A percentile compares a stretch with the other conserved stretches of the same genome.
Evolutionary conservation across 495 filamentous ascomycete species (phyloP).

Genomic region (Thozetella sp.): DNA sequence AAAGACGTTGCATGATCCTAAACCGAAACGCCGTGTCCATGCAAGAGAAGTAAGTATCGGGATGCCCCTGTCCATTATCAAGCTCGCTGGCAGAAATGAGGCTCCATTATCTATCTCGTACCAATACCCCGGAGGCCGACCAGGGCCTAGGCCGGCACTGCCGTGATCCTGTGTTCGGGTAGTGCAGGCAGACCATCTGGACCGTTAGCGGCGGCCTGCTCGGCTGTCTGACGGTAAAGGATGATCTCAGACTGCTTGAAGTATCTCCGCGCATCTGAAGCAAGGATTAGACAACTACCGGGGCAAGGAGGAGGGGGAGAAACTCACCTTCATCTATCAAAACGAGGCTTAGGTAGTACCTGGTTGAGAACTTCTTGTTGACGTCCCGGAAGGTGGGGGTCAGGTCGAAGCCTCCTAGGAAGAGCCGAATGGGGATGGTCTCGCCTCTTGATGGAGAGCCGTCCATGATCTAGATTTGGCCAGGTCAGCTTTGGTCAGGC

Average conservation of each 20-base stretch:
- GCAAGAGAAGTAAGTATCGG: conserved; percentile 2
- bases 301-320: neutral
- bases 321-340: conserved; percentile 89
- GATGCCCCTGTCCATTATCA: neutral
- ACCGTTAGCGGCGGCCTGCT: conserved; percentile 39
- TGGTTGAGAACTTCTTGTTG: conserved; percentile 99
- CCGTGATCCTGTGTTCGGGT: conserved; percentile 22
- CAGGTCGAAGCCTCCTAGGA: conserved; percentile 96
- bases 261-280: conserved; percentile 87
- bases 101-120: conserved; percentile 6
- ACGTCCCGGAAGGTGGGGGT: conserved; percentile 99
- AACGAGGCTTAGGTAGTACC: conserved; percentile 96
- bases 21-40: conserved; percentile 16
- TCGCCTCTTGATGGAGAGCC: conserved; percentile 96
- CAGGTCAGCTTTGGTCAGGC: neutral
- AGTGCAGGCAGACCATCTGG: conserved; percentile 22
- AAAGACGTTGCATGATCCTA: neutral
- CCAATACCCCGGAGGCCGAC: neutral
- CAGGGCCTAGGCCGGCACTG: conserved; percentile 24
- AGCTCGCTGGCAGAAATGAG: conserved; percentile 4
- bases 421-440: conserved; percentile 96
- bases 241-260: conserved; percentile 99
- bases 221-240: conserved; percentile 92
- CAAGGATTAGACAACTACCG: neutral
- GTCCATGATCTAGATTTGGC: conserved; percentile 85